These are phyloP conservation scores for Mortierella sp. DNA, from an alignment of 371 early-diverging fungal species.

Conservation along the genomic window DNA sequence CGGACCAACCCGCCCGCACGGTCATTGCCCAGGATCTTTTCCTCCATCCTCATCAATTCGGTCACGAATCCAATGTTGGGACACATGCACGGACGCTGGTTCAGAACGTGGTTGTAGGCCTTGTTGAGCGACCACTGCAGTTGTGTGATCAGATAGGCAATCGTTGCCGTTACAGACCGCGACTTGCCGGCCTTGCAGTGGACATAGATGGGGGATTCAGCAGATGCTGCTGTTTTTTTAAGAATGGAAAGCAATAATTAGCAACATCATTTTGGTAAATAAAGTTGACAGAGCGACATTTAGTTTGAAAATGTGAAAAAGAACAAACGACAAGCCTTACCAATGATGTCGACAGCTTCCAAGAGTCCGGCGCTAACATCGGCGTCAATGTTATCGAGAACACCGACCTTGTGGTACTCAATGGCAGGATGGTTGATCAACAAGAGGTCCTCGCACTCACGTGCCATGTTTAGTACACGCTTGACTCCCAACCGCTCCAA, in stretches of 20 bases:
- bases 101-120: slow-evolving; percentile 82
- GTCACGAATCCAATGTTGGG: slow-evolving; percentile 91
- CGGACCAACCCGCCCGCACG: slow-evolving; percentile 38
- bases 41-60: slow-evolving; percentile 81
- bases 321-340: slow-evolving; percentile 52
- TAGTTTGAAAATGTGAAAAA: too few relatives aligned
- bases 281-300: neutral
- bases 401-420: slow-evolving; percentile 73
- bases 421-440: slow-evolving; percentile 45
- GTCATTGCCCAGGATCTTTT: slow-evolving; percentile 67
- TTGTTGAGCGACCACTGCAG: slow-evolving; percentile 79
- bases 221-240: slow-evolving; percentile 24
- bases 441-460: slow-evolving; percentile 73
- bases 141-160: slow-evolving; percentile 80
- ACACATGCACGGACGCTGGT: slow-evolving; percentile 79
- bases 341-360: slow-evolving; percentile 73
- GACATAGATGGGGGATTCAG: slow-evolving; percentile 73
- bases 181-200: slow-evolving; percentile 92
- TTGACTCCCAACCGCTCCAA: slow-evolving; percentile 62
- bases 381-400: slow-evolving; percentile 72
- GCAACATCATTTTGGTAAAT: neutral
- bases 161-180: slow-evolving; percentile 83
- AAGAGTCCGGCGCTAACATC: slow-evolving; percentile 73
- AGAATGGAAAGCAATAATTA: too few relatives aligned
- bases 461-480: slow-evolving; percentile 76